Evolutionary conservation across 2,329 filamentous ascomycete species (phyloP).

Genomic region (Penicillium nordicum): DNA sequence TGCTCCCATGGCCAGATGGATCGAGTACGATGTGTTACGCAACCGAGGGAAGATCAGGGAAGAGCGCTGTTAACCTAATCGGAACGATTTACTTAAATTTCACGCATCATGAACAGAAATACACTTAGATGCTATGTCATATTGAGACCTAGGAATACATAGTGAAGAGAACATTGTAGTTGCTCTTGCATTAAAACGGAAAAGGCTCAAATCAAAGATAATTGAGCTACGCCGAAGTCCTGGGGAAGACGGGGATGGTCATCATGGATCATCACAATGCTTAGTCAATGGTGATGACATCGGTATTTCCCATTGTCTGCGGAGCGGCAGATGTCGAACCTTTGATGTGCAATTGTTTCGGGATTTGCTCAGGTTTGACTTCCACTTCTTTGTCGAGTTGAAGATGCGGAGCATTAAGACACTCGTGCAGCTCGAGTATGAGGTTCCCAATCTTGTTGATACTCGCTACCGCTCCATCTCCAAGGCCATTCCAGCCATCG

Average conservation of each 20-base stretch:
- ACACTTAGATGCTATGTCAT: constrained; percentile 8
- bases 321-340: not conserved
- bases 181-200: constrained; percentile 1
- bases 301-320: constrained; percentile 17
- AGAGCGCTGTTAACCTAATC: constrained; percentile 50
- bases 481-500: constrained; percentile 41
- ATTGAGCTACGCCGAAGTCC: not conserved
- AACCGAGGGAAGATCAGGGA: constrained; percentile 61
- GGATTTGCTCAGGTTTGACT: constrained; percentile 5
- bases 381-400: constrained; percentile 10
- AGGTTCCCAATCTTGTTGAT: constrained; percentile 33
- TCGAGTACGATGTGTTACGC: constrained; percentile 74
- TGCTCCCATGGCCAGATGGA: constrained; percentile 71
- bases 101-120: constrained; percentile 6
- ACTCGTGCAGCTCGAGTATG: constrained; percentile 32
- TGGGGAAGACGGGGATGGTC: not conserved
- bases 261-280: not conserved
- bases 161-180: constrained; percentile 11
- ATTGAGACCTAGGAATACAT: constrained; percentile 23
- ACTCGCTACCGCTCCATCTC: constrained; percentile 36
- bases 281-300: constrained; percentile 41
- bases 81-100: not conserved
- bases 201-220: not conserved
- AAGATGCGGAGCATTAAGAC: constrained; percentile 21
- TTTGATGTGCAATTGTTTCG: not conserved